Conservation (phyloP, 306 rosid species). For the Trifolium pratense region DNA sequence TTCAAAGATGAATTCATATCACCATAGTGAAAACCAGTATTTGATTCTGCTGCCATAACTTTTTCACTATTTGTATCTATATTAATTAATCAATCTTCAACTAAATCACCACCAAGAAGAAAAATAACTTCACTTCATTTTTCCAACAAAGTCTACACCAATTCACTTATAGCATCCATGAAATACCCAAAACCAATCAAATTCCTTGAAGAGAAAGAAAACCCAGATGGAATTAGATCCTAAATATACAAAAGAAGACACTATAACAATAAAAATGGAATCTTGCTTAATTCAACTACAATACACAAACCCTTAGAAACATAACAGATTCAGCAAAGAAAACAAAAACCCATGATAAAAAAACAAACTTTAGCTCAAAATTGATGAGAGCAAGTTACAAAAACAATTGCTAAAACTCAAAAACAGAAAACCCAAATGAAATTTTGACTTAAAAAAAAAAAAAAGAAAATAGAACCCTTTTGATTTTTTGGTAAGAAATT, state of each 20-base stretch:
- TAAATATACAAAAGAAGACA: conserved; percentile 5
- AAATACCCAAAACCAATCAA: conserved; percentile 36
- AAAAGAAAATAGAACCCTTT: conserved; percentile 33
- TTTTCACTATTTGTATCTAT: conserved; percentile 6
- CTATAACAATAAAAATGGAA: conserved; percentile 8
- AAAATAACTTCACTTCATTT: conserved; percentile 16
- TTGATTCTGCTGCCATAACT: conserved; percentile 73
- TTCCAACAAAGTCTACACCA: conserved; percentile 34
- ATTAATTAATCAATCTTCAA: conserved; percentile 18
- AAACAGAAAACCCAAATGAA: conserved; percentile 32
- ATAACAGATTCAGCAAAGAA: conserved; percentile 24
- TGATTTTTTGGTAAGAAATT: conserved; percentile 40
- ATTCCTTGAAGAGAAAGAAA: conserved; percentile 27
- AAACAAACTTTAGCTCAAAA: conserved; percentile 22
- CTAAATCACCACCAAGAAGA: conserved; percentile 9
- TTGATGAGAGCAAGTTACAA: conserved; percentile 16
- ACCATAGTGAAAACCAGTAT: conserved; percentile 67
- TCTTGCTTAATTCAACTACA: conserved; percentile 23
- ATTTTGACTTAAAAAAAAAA: conserved; percentile 10
- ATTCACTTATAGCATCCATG: conserved; percentile 29
- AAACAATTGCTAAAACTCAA: conserved; percentile 26
- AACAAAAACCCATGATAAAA: conserved; percentile 17
- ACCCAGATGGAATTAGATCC: conserved; percentile 38
- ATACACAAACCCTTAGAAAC: conserved; percentile 23
- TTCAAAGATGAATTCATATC: conserved; percentile 62